These are phyloP conservation scores for Calonectria pteridis DNA, from an alignment of 2,329 filamentous ascomycete genomes.

Conservation along the genomic window DNA sequence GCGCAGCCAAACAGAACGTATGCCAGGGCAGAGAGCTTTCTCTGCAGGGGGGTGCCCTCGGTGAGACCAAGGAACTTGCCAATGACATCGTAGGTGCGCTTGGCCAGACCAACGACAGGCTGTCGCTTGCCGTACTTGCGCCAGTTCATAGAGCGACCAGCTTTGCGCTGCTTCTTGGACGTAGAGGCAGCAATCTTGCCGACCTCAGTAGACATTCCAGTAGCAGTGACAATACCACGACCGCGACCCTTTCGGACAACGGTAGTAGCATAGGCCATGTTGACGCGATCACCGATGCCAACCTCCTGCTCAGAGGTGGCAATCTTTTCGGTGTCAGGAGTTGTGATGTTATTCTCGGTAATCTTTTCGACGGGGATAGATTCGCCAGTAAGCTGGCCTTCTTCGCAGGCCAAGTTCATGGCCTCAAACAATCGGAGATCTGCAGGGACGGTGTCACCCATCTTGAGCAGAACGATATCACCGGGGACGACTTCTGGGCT, in stretches of 20 bases:
- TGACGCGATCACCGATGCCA: slow-evolving; percentile 78
- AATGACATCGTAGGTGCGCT: slow-evolving; percentile 61
- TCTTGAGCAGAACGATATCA: slow-evolving; percentile 75
- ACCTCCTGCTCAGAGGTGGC: slow-evolving; percentile 63
- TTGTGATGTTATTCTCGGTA: slow-evolving; percentile 60
- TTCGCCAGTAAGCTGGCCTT: slow-evolving; percentile 82
- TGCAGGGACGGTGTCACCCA: slow-evolving; percentile 81
- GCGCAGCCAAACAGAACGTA: slow-evolving; percentile 81
- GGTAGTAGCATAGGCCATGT: slow-evolving; percentile 82
- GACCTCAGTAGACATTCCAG: slow-evolving; percentile 79
- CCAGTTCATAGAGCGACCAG: slow-evolving; percentile 65
- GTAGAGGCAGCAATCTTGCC: slow-evolving; percentile 75
- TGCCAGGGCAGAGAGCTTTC: slow-evolving; percentile 82
- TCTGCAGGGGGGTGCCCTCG: slow-evolving; percentile 82
- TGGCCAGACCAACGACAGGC: slow-evolving; percentile 60
- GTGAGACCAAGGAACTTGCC: slow-evolving; percentile 72
- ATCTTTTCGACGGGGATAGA: slow-evolving; percentile 79
- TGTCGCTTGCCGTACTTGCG: slow-evolving; percentile 66
- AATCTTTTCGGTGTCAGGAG: slow-evolving; percentile 59
- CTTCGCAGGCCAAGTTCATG: slow-evolving; percentile 85
- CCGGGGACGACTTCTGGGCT: slow-evolving; percentile 77
- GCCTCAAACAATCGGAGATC: slow-evolving; percentile 78
- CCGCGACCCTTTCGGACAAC: slow-evolving; percentile 80
- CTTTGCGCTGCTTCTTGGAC: slow-evolving; percentile 66
- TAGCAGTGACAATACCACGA: slow-evolving; percentile 78